Conservation (phyloP, 352 stramenopile species). For the Phytophthora capsici region DNA sequence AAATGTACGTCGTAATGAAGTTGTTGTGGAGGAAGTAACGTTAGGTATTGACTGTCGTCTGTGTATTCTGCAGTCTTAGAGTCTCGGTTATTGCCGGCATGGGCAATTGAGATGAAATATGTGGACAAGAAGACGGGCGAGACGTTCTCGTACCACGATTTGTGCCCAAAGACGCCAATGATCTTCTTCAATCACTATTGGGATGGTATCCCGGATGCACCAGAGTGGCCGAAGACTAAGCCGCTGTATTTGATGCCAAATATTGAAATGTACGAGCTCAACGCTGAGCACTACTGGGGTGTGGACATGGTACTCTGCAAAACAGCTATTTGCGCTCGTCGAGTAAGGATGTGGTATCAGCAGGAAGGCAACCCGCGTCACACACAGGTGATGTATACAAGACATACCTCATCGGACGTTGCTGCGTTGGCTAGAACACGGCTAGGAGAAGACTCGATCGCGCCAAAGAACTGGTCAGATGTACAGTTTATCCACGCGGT, state of each 20-base stretch:
- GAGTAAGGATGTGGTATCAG: conserved; percentile 54
- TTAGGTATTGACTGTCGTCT: neutral
- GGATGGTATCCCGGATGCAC: conserved; percentile 39
- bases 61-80: conserved; percentile 33
- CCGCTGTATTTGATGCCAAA: conserved; percentile 49
- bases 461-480: conserved; percentile 53
- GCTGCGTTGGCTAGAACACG: conserved; percentile 42
- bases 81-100: conserved; percentile 49
- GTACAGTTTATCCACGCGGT: conserved; percentile 58
- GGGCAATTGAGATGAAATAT: conserved; percentile 54
- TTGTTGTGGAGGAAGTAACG: neutral
- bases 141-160: conserved; percentile 56
- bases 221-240: conserved; percentile 40
- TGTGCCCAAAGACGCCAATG: conserved; percentile 51
- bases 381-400: conserved; percentile 59
- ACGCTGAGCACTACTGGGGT: conserved; percentile 54
- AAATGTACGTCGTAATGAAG: conserved; percentile 49
- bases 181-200: conserved; percentile 64
- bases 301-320: conserved; percentile 68
- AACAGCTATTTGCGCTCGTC: conserved; percentile 51
- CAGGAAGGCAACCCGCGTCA: conserved; percentile 62
- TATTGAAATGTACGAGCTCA: conserved; percentile 70
- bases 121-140: conserved; percentile 45
- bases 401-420: conserved; percentile 64
- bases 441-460: conserved; percentile 35